Percentiles rank a stretch among this genome's conserved stretches.
These are phyloP conservation scores for Globisporangium acanthophoron DNA, from an alignment of 352 stramenopile genomes.

Conservation along the genomic window DNA sequence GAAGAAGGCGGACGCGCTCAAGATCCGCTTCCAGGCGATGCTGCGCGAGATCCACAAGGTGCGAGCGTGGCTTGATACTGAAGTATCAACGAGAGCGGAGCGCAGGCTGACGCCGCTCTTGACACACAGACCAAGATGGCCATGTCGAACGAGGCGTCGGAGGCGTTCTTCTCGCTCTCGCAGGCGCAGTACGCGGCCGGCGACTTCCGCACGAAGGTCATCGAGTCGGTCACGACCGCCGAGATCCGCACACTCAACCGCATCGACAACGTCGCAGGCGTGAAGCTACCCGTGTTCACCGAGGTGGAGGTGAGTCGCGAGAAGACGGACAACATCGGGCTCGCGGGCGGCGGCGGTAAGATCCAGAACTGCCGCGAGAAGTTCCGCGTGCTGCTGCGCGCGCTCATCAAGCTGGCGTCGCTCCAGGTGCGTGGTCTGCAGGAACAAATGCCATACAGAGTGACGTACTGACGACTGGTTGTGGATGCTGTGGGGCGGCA, in stretches of 20 bases:
- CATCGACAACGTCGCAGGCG: constrained; percentile 99
- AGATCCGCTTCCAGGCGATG: constrained; percentile 92
- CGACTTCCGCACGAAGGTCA: constrained; percentile 96
- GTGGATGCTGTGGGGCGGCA: constrained; percentile 48
- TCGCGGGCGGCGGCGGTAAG: constrained; percentile 96
- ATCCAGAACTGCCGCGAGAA: constrained; percentile 93
- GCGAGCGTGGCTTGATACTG: not conserved
- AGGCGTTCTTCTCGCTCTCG: constrained; percentile 97
- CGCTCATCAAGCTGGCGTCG: constrained; percentile 86
- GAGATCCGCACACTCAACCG: constrained; percentile 94
- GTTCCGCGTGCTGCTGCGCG: constrained; percentile 76
- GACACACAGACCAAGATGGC: constrained; percentile 71
- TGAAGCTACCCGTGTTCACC: constrained; percentile 98
- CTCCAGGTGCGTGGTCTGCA: constrained; percentile 42
- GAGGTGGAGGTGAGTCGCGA: constrained; percentile 93
- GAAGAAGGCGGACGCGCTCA: constrained; percentile 99
- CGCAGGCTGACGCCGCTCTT: too few relatives aligned
- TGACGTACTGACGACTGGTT: constrained; percentile 13
- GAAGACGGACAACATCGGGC: constrained; percentile 93
- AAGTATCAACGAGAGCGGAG: constrained; percentile 8
- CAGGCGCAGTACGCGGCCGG: constrained; percentile 98
- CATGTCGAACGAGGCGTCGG: constrained; percentile 86
- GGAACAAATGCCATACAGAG: not conserved
- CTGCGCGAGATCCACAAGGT: constrained; percentile 86
- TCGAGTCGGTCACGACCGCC: constrained; percentile 94